Conservation (phyloP, 768 basidiomycete species). For the Rhizopogon vesiculosus region DNA sequence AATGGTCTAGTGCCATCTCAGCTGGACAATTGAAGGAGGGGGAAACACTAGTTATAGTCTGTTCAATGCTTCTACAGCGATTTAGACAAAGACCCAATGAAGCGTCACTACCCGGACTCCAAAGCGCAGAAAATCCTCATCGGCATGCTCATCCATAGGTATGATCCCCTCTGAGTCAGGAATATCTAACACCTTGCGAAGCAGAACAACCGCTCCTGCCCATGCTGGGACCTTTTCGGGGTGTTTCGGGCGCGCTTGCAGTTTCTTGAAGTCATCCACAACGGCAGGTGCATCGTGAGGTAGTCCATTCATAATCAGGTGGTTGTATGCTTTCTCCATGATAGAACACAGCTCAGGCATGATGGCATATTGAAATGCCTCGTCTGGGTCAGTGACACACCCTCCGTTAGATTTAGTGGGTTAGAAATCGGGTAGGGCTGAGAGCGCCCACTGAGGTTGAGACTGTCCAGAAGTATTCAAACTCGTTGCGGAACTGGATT, state of each 20-base stretch:
- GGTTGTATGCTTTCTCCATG: slow-evolving; percentile 17
- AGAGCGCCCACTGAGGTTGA: slow-evolving; percentile 5
- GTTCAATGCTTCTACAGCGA: too few relatives aligned
- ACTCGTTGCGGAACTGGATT: slow-evolving; percentile 25
- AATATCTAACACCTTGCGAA: slow-evolving; percentile 13
- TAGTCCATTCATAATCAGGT: slow-evolving; percentile 24
- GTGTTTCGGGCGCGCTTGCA: slow-evolving; percentile 22
- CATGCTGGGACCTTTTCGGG: slow-evolving; percentile 24
- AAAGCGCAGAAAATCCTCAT: neutral
- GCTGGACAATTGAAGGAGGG: too few relatives aligned
- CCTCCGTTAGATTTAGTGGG: neutral
- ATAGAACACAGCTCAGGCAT: slow-evolving; percentile 22
- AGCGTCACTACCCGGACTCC: neutral
- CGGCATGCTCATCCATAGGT: neutral
- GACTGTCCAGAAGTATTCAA: slow-evolving; percentile 26
- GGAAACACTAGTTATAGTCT: too few relatives aligned
- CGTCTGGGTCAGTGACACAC: slow-evolving; percentile 7
- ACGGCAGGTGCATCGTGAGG: slow-evolving; percentile 29
- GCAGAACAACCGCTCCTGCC: slow-evolving; percentile 16
- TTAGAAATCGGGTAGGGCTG: slow-evolving; percentile 12
- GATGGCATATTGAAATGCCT: slow-evolving; percentile 19
- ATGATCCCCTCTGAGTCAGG: slow-evolving; percentile 10
- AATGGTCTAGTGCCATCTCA: too few relatives aligned
- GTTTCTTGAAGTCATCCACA: slow-evolving; percentile 26
- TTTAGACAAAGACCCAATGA: neutral